Percentiles rank a stretch among this genome's conserved stretches.
Evolutionary conservation across 75 land plant genomes (phyloP).

Genomic region (Adiantum capillusveneris): DNA sequence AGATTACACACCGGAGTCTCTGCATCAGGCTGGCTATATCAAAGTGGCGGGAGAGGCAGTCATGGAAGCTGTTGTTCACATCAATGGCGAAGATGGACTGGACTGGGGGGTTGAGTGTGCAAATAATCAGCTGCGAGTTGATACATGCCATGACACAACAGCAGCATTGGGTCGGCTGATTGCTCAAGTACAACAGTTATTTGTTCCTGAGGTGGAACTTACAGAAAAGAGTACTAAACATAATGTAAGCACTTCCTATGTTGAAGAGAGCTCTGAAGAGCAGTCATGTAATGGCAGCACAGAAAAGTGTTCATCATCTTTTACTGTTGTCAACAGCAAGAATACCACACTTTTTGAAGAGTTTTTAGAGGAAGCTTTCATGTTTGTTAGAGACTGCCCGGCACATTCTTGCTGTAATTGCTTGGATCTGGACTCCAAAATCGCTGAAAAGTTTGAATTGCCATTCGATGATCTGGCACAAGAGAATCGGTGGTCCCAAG

Average conservation of each 20-base stretch:
- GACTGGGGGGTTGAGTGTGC: slow-evolving; percentile 72
- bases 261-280: neutral
- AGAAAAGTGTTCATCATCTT: no score
- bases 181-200: slow-evolving; percentile 72
- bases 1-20: slow-evolving; percentile 39
- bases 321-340: neutral
- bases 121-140: slow-evolving; percentile 49
- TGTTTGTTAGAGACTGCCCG: neutral
- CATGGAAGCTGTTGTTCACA: slow-evolving; percentile 50
- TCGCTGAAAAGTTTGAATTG: neutral
- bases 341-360: neutral
- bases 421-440: neutral
- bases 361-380: neutral
- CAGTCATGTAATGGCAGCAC: no score
- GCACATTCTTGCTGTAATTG: neutral
- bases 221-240: neutral
- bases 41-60: slow-evolving; percentile 77
- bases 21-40: slow-evolving; percentile 61
- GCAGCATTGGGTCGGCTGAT: slow-evolving; percentile 54
- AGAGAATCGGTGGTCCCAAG: neutral
- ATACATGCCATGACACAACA: slow-evolving; percentile 87
- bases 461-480: neutral
- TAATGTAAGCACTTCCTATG: neutral
- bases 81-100: slow-evolving; percentile 31
- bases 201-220: slow-evolving; percentile 72